Conservation (phyloP, 2,329 filamentous ascomycete genomes). For the Geoglossum cookeanum region DNA sequence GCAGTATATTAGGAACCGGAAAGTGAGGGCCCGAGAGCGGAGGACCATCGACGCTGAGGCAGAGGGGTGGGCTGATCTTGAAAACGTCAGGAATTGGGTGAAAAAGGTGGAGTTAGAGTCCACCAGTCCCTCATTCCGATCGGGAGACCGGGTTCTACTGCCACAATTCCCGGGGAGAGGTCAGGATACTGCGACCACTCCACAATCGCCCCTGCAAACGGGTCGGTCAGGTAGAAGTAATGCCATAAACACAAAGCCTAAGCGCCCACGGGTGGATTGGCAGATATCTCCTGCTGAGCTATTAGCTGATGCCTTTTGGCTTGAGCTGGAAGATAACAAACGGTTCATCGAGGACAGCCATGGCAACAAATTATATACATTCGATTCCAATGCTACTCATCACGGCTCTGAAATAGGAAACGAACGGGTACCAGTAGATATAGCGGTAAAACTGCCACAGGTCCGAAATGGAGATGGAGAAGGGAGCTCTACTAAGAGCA, state of each 20-base stretch:
- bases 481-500: constrained; percentile 16
- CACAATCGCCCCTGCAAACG: not conserved
- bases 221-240: not conserved
- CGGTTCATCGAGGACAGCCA: constrained; percentile 60
- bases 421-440: not conserved
- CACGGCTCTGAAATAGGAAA: constrained; percentile 16
- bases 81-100: constrained; percentile 57
- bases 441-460: no score
- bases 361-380: constrained; percentile 40
- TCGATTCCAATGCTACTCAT: constrained; percentile 25
- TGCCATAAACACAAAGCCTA: not conserved
- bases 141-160: constrained; percentile 1
- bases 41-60: constrained; percentile 52
- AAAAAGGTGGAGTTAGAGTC: constrained; percentile 40
- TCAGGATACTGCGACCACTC: not conserved
- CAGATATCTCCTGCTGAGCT: constrained; percentile 64
- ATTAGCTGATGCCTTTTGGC: constrained; percentile 78
- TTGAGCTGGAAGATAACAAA: constrained; percentile 68
- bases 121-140: not conserved
- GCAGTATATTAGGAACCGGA: constrained; percentile 81
- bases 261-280: constrained; percentile 67
- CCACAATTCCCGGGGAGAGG: not conserved
- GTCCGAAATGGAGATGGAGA: not conserved
- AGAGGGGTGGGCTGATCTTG: constrained; percentile 59
- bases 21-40: constrained; percentile 61